A percentile compares a stretch with the other conserved stretches of the same genome.
Conservation (phyloP, 306 rosid genomes). For the Medicago arabica region DNA sequence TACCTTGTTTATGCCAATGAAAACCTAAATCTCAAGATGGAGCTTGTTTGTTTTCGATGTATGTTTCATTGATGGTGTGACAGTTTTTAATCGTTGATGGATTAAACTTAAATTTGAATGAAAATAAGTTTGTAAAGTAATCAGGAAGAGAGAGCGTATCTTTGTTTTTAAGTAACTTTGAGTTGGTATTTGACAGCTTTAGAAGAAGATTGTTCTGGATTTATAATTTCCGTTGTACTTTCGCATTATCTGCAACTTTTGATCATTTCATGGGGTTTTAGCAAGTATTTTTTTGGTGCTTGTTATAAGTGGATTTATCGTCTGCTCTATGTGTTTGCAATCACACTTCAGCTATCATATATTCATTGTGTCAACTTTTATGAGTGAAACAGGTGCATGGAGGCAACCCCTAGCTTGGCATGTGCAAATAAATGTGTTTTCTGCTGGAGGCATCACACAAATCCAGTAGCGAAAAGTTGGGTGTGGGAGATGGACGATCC, state of each 20-base stretch:
- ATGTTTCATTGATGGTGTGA: not conserved
- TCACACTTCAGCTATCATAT: conserved; percentile 32
- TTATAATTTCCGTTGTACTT: conserved; percentile 18
- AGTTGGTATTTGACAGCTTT: conserved; percentile 13
- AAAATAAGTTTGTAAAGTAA: not conserved
- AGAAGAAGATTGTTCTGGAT: conserved; percentile 3
- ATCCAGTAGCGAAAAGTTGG: conserved; percentile 99
- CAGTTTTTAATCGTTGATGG: not conserved
- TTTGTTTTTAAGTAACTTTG: conserved; percentile 29
- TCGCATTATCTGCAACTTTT: conserved; percentile 20
- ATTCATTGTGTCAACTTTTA: conserved; percentile 28
- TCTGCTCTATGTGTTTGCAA: conserved; percentile 7
- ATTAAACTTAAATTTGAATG: conserved; percentile 17
- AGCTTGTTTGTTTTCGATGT: conserved; percentile 20
- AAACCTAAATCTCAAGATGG: conserved; percentile 7
- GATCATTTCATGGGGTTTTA: conserved; percentile 23
- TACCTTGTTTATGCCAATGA: conserved; percentile 3
- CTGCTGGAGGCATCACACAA: conserved; percentile 99
- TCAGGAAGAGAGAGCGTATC: not conserved
- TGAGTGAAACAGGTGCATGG: conserved; percentile 86
- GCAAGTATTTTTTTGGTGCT: not conserved
- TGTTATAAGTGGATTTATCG: conserved; percentile 14
- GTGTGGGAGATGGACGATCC: conserved; percentile 99
- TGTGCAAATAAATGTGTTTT: conserved; percentile 99
- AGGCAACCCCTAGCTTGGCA: conserved; percentile 98